A percentile compares a stretch with the other conserved stretches of the same genome.
Conservation (phyloP, 163 green algal genomes). For the Trebouxiophyceae sp. region DNA sequence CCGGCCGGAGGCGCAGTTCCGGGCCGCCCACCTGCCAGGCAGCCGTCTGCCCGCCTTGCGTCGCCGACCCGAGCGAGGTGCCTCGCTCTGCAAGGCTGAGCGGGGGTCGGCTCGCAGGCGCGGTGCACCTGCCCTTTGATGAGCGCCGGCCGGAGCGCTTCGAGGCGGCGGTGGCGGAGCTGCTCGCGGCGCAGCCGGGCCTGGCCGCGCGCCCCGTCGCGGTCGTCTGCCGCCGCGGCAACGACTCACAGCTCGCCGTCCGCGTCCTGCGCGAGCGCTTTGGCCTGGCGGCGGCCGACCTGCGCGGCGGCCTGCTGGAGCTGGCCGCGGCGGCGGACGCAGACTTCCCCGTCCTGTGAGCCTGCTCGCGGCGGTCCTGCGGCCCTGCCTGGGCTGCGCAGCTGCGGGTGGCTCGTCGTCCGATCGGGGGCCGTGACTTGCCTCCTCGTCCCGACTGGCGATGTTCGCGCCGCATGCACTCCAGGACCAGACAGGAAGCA, state of each 20-base stretch:
- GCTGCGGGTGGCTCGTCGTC: too few relatives aligned
- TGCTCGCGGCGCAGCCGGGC: neutral
- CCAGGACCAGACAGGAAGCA: too few relatives aligned
- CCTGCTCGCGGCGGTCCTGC: too few relatives aligned
- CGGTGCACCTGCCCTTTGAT: conserved; percentile 52
- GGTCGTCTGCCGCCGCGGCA: conserved; percentile 84
- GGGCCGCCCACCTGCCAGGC: conserved; percentile 63
- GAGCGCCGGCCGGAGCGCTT: conserved; percentile 21
- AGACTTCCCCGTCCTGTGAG: neutral
- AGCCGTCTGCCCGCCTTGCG: neutral
- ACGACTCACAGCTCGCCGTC: conserved; percentile 87
- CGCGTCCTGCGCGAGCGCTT: conserved; percentile 35
- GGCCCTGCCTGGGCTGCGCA: too few relatives aligned
- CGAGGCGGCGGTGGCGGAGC: conserved; percentile 7
- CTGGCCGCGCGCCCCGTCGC: neutral
- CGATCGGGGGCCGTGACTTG: too few relatives aligned
- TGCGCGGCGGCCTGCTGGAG: neutral
- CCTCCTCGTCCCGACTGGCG: too few relatives aligned
- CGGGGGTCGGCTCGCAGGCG: conserved; percentile 4
- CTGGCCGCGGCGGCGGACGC: neutral
- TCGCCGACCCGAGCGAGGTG: neutral
- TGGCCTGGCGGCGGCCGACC: neutral
- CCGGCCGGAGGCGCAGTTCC: conserved; percentile 62
- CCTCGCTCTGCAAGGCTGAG: neutral
- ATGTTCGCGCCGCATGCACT: too few relatives aligned